Percentiles rank a stretch among this genome's conserved stretches.
Evolutionary conservation across 495 filamentous ascomycete genomes (phyloP).

Genomic region (Thermochaetoides thermophila): DNA sequence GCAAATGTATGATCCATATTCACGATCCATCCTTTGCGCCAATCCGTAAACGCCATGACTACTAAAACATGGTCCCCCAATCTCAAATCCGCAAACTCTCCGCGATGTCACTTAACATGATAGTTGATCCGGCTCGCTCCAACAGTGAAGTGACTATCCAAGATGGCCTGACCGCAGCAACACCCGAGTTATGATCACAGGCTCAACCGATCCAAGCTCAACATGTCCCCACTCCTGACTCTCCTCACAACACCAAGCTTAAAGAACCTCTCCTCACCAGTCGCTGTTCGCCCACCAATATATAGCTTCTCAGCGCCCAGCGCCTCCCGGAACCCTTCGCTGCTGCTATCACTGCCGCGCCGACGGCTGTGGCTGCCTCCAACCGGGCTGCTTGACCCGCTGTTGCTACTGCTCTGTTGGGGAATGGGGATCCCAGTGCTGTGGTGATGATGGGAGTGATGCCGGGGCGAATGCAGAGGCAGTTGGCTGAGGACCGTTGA

Average conservation of each 20-base stretch:
- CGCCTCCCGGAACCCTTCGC: conserved; percentile 64
- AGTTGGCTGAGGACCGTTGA: conserved; percentile 27
- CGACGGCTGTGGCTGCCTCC: conserved; percentile 32
- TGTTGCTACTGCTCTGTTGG: conserved; percentile 2
- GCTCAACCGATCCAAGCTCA: conserved; percentile 43
- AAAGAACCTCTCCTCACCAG: conserved; percentile 78
- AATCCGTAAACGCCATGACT: too few relatives aligned
- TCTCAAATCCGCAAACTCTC: too few relatives aligned
- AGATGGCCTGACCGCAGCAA: too few relatives aligned
- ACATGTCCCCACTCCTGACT: conserved; percentile 37
- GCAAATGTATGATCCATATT: too few relatives aligned
- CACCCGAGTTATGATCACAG: too few relatives aligned
- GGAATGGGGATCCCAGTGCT: conserved; percentile 24
- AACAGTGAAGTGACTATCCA: too few relatives aligned
- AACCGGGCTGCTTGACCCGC: too few relatives aligned
- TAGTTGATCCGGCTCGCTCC: too few relatives aligned
- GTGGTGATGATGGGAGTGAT: conserved; percentile 22
- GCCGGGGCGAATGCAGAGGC: conserved; percentile 29
- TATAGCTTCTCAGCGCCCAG: conserved; percentile 69
- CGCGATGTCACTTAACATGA: too few relatives aligned
- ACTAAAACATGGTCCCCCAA: too few relatives aligned
- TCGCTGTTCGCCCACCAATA: conserved; percentile 73
- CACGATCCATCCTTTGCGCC: too few relatives aligned
- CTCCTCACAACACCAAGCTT: conserved; percentile 45
- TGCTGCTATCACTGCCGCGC: conserved; percentile 65